A percentile compares a stretch with the other conserved stretches of the same genome.
Conservation (phyloP, 805 yeast genomes). For the Hemisphaericaspora nanyangensis region DNA sequence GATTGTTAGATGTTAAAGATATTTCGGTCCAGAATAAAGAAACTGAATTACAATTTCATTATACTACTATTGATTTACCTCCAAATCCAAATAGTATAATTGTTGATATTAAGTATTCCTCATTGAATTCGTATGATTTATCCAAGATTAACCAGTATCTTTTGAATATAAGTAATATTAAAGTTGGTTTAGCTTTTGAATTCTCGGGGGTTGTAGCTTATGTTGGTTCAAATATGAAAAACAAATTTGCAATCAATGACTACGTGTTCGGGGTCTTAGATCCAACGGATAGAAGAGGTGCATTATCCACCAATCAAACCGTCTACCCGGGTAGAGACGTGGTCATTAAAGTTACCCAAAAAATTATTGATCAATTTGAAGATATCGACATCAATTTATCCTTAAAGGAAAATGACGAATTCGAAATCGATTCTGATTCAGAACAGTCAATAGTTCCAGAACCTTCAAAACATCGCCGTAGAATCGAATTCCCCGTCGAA, state of each 20-base stretch:
- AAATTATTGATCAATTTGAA: slow-evolving; percentile 16
- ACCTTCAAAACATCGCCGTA: background rate
- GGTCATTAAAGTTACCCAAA: slow-evolving; percentile 24
- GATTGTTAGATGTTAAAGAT: slow-evolving; percentile 49
- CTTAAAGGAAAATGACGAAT: slow-evolving; percentile 10
- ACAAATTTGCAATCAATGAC: slow-evolving; percentile 45
- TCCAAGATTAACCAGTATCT: slow-evolving; percentile 55
- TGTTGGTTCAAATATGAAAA: slow-evolving; percentile 46
- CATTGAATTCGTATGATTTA: slow-evolving; percentile 64
- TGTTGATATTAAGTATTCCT: slow-evolving; percentile 55
- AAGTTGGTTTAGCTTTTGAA: slow-evolving; percentile 67
- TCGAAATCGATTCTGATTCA: slow-evolving; percentile 12
- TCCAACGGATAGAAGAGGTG: slow-evolving; percentile 52
- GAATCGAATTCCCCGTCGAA: slow-evolving; percentile 7
- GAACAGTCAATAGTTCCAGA: background rate
- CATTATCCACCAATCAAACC: slow-evolving; percentile 53
- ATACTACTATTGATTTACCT: slow-evolving; percentile 47
- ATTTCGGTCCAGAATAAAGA: slow-evolving; percentile 40
- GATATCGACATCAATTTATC: slow-evolving; percentile 21
- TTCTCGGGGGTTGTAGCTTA: slow-evolving; percentile 57
- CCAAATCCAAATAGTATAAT: slow-evolving; percentile 45
- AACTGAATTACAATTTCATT: slow-evolving; percentile 50
- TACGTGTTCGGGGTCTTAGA: slow-evolving; percentile 59
- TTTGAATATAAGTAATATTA: slow-evolving; percentile 48
- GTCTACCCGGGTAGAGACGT: slow-evolving; percentile 50